Percentiles rank a stretch among this genome's conserved stretches.
Conservation (phyloP, 805 yeast species). For the Candida tallmaniae region DNA sequence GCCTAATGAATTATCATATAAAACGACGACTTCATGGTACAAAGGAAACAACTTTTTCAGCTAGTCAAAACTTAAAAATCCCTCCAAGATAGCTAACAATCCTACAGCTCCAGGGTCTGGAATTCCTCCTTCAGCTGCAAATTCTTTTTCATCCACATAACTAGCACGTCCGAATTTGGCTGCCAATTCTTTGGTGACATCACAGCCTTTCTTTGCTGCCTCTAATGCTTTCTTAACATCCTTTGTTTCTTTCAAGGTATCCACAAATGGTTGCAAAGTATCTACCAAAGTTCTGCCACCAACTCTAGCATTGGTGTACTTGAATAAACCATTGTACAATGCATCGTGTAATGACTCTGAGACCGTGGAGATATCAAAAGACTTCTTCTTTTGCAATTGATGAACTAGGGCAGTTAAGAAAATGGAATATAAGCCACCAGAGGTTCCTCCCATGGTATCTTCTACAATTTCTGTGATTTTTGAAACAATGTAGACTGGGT, state of each 20-base stretch:
- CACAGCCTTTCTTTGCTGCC: slow-evolving; percentile 75
- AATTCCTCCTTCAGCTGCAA: slow-evolving; percentile 59
- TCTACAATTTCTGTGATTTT: slow-evolving; percentile 81
- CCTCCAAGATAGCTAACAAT: slow-evolving; percentile 54
- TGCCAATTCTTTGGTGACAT: slow-evolving; percentile 63
- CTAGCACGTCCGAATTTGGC: slow-evolving; percentile 95
- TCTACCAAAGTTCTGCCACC: slow-evolving; percentile 91
- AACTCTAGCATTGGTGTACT: slow-evolving; percentile 81
- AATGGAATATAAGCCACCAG: slow-evolving; percentile 90
- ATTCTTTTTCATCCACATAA: slow-evolving; percentile 66
- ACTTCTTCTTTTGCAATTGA: slow-evolving; percentile 35
- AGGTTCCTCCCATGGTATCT: slow-evolving; percentile 94
- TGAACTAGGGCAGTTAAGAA: slow-evolving; percentile 72
- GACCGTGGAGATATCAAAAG: slow-evolving; percentile 30
- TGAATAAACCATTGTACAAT: slow-evolving; percentile 61
- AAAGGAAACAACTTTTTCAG: no score
- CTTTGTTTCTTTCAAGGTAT: slow-evolving; percentile 45
- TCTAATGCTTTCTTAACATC: slow-evolving; percentile 57
- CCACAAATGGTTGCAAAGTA: slow-evolving; percentile 83
- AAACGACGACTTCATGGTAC: no score
- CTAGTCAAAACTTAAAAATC: no score
- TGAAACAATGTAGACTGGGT: slow-evolving; percentile 57
- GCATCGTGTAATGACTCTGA: slow-evolving; percentile 55
- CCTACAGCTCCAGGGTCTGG: slow-evolving; percentile 98
- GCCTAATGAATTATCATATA: no score